Base-by-base conservation (phyloP, 2,329 filamentous ascomycete species). In the Colletotrichum brevisporum region DNA sequence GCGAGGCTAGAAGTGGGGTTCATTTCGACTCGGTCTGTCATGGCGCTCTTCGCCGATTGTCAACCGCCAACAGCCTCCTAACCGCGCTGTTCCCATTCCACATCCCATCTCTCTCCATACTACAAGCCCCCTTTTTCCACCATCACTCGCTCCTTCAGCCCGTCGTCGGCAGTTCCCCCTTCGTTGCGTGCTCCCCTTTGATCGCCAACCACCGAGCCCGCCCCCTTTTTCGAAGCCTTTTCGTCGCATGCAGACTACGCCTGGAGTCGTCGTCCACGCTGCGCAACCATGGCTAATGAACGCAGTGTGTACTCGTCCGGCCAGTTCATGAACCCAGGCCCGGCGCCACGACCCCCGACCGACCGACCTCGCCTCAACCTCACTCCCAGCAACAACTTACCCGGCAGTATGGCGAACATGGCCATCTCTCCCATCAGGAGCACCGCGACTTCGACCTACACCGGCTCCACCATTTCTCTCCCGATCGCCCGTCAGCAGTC, bases 241-340 rank as follows among this genome's bases (percentile, higher is more conserved):
- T 26, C 31, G 59, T 69, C 69, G 60, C 69, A 69, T 69, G 67
- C 65, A 64, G 55, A 57, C 55, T 54, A 47, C 54, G 52, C 51
- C 26, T 41, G 64, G 31, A 58, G 55, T 48, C 45, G 26, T 59
- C 63, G 27, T 66, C 61, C 55, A 52, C 53, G 59, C 63, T 61
- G 67, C 67, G 56, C 74, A 67, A 77, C 67, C 60, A 76, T 76
- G 74, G 70, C 70, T 69, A 73, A 75, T 71, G 59, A 72, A 66
- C 75, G 70, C 76, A 90, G 87, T 77, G 81, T 87, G 75, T 91
- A 90, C 77, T 82, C 87, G 50, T 83, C 84, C 73, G 88, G 86
- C 75, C 89, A 90, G 80, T 98, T 98, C 84, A 97, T 98, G 93
- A 98, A 98, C 81, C 94, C 96, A 71, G 94, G 96, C 73, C 95